These are phyloP conservation scores for Fusarium agapanthi DNA, from an alignment of 2,329 filamentous ascomycete species.

Conservation along the genomic window DNA sequence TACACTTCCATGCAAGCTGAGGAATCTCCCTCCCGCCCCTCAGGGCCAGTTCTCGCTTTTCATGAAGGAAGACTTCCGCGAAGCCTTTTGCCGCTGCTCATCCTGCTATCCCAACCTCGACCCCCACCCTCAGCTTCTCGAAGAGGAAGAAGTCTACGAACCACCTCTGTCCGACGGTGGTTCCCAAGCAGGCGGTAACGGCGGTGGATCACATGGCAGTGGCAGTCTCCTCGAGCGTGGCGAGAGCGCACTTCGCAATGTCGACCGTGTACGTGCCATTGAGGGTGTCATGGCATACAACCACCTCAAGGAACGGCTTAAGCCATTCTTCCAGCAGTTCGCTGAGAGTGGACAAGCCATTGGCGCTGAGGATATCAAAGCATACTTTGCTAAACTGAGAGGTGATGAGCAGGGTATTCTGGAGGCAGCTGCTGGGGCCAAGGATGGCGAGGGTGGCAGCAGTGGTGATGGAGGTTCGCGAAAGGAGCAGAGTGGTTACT, in stretches of 20 bases:
- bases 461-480: constrained; percentile 48
- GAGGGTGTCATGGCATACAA: constrained; percentile 99
- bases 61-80: constrained; percentile 79
- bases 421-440: constrained; percentile 60
- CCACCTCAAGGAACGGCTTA: constrained; percentile 94
- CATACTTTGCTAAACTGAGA: constrained; percentile 92
- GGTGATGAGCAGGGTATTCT: constrained; percentile 82
- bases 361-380: constrained; percentile 94
- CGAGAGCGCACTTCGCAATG: constrained; percentile 88
- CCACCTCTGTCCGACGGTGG: constrained; percentile 80
- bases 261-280: constrained; percentile 92
- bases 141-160: constrained; percentile 94
- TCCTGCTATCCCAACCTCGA: constrained; percentile 80
- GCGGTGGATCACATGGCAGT: constrained; percentile 71
- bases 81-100: constrained; percentile 82
- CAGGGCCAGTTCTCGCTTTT: constrained; percentile 80
- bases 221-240: constrained; percentile 89
- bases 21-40: constrained; percentile 64
- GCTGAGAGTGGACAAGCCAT: constrained; percentile 90
- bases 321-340: constrained; percentile 91
- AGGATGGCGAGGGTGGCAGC: constrained; percentile 41
- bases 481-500: constrained; percentile 65
- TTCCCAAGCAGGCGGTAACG: constrained; percentile 55
- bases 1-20: constrained; percentile 65
- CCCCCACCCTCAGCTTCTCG: constrained; percentile 80